phyloP scores from a whole-genome alignment of 2,329 filamentous ascomycete species.

The Corniculantispora saksenae region DNA sequence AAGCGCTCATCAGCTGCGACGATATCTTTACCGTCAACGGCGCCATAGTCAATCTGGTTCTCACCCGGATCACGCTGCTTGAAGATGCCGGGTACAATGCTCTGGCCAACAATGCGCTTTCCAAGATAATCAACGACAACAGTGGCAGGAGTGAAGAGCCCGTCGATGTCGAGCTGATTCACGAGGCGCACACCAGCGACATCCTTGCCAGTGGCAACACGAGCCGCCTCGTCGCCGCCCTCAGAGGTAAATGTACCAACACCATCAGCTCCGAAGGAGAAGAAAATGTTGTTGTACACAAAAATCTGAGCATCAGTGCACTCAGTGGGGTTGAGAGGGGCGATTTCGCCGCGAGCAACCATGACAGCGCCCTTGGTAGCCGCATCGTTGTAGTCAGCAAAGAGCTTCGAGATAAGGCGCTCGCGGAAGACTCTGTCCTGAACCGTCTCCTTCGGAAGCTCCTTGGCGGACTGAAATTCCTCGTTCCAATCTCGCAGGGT shows the following conservation, averaged over 20 bases:
- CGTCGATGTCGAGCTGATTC: conserved; percentile 94
- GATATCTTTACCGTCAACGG: conserved; percentile 94
- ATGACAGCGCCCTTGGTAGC: conserved; percentile 88
- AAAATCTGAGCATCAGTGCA: conserved; percentile 93
- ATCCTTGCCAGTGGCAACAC: conserved; percentile 95
- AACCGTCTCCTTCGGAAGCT: conserved; percentile 89
- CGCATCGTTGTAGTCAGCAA: conserved; percentile 96
- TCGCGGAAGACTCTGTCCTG: conserved; percentile 97
- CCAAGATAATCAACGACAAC: conserved; percentile 96
- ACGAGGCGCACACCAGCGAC: conserved; percentile 91
- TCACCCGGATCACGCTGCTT: conserved; percentile 97
- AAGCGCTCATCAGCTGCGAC: conserved; percentile 91
- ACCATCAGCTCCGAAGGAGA: conserved; percentile 95
- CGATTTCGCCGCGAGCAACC: conserved; percentile 88
- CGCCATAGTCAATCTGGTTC: conserved; percentile 98
- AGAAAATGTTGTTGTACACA: conserved; percentile 99
- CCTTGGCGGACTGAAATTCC: conserved; percentile 94
- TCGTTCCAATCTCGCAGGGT: conserved; percentile 98
- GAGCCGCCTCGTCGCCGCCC: conserved; percentile 92
- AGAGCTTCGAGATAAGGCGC: conserved; percentile 89
- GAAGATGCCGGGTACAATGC: conserved; percentile 98
- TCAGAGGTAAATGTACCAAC: conserved; percentile 96
- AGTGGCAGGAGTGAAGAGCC: conserved; percentile 91
- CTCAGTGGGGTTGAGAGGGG: conserved; percentile 93
- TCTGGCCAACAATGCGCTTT: conserved; percentile 95